Evolutionary conservation across 768 basidiomycete genomes (phyloP), one percentile per base, ranked within the genome.

Genomic region (Mycena sanguinolenta): DNA sequence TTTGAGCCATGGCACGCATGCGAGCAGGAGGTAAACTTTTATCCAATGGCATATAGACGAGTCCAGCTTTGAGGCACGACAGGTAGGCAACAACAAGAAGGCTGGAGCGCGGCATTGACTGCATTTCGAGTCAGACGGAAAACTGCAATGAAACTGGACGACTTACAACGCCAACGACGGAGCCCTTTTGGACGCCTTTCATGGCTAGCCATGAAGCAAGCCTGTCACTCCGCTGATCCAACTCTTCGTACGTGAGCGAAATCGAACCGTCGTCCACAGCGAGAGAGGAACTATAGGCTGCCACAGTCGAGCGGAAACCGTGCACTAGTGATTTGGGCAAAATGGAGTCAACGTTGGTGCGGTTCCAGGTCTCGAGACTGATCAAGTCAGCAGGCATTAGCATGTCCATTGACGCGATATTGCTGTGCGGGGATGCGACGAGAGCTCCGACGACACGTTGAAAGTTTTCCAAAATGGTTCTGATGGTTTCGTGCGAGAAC

Each of bases 231-330:
- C 53, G 53, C 53, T 55, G 30, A 55, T 55, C 53, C 53, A 55
- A 55, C 53, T 55, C 53, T 55, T 55, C 53, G 53, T 55, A 55
- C 28, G 53, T 55, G 53, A 55, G 53, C 30, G 53, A 55, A 55
- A 55, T 55, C 53, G 53, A 55, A 55, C 30, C 53, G 30, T 55
- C 53, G 28, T 55, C 30, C 32, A 55, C 53, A 55, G 53, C 53
- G 17, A 55, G 53, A 55, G 53, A 55, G 30, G 53, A 55, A 21
- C 34, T 55, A 55, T 55, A 55, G 32, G 53, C 28, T 30, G 53
- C 53, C 53, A 55, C 53, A 55, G 30, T 55, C 34, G 53, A 55
- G 53, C 53, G 53, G 53, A 55, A 55, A 32, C 53, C 53, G 53
- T 55, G 53, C 32, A 55, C 53, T 30, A 55, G 53, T 55, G 53